Percentiles rank a stretch among this genome's conserved stretches.
Evolutionary conservation across 441 rosid species (phyloP).

Genomic region (Bocquillonia castaneifolia): DNA sequence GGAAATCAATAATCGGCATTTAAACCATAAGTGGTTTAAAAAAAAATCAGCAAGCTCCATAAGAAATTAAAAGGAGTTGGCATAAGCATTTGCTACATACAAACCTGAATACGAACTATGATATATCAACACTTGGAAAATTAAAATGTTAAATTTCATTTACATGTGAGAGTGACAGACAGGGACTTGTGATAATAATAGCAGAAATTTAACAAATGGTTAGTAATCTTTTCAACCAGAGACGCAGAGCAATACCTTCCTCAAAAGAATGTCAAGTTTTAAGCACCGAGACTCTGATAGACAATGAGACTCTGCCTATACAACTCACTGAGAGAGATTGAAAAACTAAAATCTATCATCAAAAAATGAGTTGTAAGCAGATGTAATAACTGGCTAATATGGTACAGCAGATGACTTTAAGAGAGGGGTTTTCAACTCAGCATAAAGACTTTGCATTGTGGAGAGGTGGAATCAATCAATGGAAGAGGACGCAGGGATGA

Average conservation of each 20-base stretch:
- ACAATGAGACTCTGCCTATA: neutral
- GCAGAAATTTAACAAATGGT: neutral
- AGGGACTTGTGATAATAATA: neutral
- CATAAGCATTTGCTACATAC: neutral
- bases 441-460: neutral
- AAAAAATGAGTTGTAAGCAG: neutral
- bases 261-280: neutral
- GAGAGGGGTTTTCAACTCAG: neutral
- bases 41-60: too few relatives aligned
- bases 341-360: neutral
- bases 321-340: neutral
- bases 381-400: neutral
- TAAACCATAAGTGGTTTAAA: too few relatives aligned
- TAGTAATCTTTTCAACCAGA: neutral
- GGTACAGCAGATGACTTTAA: neutral
- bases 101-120: neutral
- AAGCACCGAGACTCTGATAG: neutral
- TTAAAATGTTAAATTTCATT: neutral
- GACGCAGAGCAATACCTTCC: neutral
- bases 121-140: neutral
- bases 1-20: too few relatives aligned
- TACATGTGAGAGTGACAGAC: neutral
- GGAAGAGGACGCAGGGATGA: neutral
- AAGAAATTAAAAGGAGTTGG: neutral
- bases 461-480: neutral